phyloP scores from a whole-genome alignment of 2,329 filamentous ascomycete species.

The Mollisia scopiformis region DNA sequence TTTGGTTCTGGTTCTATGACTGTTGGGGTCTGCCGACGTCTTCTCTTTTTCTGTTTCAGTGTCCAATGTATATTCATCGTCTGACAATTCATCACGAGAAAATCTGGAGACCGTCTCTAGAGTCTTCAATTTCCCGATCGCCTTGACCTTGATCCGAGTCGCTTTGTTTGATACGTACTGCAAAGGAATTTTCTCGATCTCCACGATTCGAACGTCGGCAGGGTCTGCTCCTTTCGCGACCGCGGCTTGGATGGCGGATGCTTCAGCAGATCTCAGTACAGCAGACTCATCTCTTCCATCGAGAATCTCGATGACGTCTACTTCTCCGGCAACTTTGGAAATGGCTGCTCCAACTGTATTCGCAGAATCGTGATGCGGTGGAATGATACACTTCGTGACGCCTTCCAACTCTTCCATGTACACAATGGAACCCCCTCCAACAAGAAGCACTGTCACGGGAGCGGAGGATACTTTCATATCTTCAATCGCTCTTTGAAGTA shows the following conservation, averaged over 20 bases:
- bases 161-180: constrained; percentile 29
- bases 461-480: constrained; percentile 6
- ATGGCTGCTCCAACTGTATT: constrained; percentile 4
- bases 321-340: constrained; percentile 6
- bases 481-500: constrained; percentile 6
- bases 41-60: background rate
- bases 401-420: constrained; percentile 2
- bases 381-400: background rate
- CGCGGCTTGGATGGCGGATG: constrained; percentile 37
- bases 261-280: constrained; percentile 43
- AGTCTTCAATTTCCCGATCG: constrained; percentile 19
- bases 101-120: background rate
- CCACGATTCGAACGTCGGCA: constrained; percentile 46
- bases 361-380: background rate
- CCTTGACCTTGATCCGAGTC: constrained; percentile 27
- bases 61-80: background rate
- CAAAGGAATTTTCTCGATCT: constrained; percentile 44
- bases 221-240: constrained; percentile 26
- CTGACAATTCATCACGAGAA: background rate
- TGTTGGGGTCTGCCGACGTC: background rate
- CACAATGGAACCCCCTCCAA: constrained; percentile 4
- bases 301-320: background rate
- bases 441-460: constrained; percentile 2
- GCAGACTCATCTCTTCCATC: constrained; percentile 41
- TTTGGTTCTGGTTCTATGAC: constrained; percentile 9